Conservation (phyloP, 2,329 filamentous ascomycete species). For the Aspergillus quadrilineatus region DNA sequence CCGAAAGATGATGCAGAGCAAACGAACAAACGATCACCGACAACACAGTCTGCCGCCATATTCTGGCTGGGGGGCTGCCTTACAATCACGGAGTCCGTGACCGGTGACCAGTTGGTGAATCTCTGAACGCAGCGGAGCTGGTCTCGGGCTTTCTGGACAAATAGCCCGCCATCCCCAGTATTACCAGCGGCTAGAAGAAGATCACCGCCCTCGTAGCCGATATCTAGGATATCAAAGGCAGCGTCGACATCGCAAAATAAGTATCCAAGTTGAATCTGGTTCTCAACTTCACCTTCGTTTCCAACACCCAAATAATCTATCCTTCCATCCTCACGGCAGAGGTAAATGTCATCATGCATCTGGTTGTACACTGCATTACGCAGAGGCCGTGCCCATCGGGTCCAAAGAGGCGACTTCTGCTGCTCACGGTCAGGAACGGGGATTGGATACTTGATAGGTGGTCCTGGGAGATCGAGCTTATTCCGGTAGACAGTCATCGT, state of each 20-base stretch:
- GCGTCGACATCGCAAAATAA: conserved; percentile 73
- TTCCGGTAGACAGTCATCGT: conserved; percentile 53
- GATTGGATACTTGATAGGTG: conserved; percentile 32
- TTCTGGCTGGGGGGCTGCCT: conserved; percentile 19
- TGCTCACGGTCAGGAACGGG: conserved; percentile 27
- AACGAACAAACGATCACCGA: conserved; percentile 62
- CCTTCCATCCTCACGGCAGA: conserved; percentile 83
- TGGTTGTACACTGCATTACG: conserved; percentile 63
- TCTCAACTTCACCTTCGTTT: conserved; percentile 53
- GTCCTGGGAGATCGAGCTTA: conserved; percentile 31
- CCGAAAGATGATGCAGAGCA: conserved; percentile 62
- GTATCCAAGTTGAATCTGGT: conserved; percentile 60
- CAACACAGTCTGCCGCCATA: conserved; percentile 23
- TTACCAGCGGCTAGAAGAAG: conserved; percentile 78
- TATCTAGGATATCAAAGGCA: conserved; percentile 69
- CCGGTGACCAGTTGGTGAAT: conserved; percentile 62
- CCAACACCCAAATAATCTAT: conserved; percentile 71
- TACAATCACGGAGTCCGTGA: conserved; percentile 48
- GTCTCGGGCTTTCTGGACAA: conserved; percentile 64
- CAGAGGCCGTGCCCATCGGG: conserved; percentile 77
- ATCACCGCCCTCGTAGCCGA: conserved; percentile 68
- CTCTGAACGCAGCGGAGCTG: conserved; percentile 56
- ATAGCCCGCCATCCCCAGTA: conserved; percentile 73
- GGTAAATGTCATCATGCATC: conserved; percentile 74
- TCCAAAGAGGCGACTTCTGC: conserved; percentile 63